Evolutionary conservation across 352 stramenopile species (phyloP), one percentile per base, ranked within the genome.

Genomic region (Phytophthora pinifolia): DNA sequence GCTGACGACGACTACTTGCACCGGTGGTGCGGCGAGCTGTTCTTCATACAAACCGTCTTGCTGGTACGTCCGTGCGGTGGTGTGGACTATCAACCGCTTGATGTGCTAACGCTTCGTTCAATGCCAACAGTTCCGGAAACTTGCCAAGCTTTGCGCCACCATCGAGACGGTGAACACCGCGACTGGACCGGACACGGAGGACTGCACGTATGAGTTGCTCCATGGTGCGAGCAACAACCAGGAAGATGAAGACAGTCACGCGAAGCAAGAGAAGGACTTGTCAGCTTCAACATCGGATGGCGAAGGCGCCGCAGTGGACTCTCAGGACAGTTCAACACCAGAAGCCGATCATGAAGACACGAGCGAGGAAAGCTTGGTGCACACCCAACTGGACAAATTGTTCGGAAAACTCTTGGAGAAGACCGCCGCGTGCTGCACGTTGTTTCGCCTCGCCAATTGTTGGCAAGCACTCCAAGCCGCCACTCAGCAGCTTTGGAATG

Each of bases 391-490:
- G 4, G 42, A 53, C 6, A 38, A 46, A 29, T 39, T 68, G 0
- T 65, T 91, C 33, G 32, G 44, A 0, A 48, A 65, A 12, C 65
- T 86, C 31, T 31, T 87, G 10, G 30, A 65, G 9, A 86, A 76
- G 39, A 57, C 68, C n/a, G 58, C 79, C 10, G 57, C 52, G 3
- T 67, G 63, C 9, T 86, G 74, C 41, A 67, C 64, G 25, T 38
- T 89, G 8, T 89, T 87, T 46, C 46, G 48, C 14, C 58, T 65
- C 12, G 63, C 54, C 0, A 67, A 72, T 9, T 76, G 73, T 13
- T 90, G 79, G 77, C 75, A 83, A 43, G 70, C 60, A 8, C 68
- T 92, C 0, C 76, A 89, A 55, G 77, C 62, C 6, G 71, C 56
- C 2, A 52, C 53, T 15, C 77, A 90, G 41, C 75, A 81, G 33